phyloP scores from a whole-genome alignment of 2,329 filamentous ascomycete genomes.

The Davidsoniella virescens region DNA sequence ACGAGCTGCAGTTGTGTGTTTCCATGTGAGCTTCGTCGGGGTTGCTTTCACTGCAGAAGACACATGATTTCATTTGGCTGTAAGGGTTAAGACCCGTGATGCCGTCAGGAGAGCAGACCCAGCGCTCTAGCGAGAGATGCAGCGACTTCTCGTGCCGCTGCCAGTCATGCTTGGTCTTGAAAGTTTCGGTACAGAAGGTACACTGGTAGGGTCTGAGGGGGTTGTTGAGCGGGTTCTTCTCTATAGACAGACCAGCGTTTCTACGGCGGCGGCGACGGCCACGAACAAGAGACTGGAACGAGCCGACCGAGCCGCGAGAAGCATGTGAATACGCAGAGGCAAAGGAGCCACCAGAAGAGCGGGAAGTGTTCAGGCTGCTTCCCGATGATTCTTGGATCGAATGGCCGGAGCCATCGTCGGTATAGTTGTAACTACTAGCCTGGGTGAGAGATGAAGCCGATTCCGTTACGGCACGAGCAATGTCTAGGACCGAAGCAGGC shows the following conservation, averaged over 20 bases:
- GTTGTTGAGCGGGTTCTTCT: slow-evolving; percentile 22
- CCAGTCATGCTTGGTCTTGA: slow-evolving; percentile 54
- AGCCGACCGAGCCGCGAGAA: slow-evolving; percentile 40
- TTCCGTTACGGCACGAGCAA: slow-evolving; percentile 40
- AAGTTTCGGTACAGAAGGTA: slow-evolving; percentile 53
- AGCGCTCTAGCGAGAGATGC: slow-evolving; percentile 47
- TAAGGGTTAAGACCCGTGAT: slow-evolving; percentile 39
- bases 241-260: slow-evolving; percentile 19
- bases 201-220: slow-evolving; percentile 46
- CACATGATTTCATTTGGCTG: slow-evolving; percentile 39
- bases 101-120: slow-evolving; percentile 46
- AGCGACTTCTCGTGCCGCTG: slow-evolving; percentile 54
- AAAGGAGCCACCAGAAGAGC: slow-evolving; percentile 41
- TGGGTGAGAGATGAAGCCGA: slow-evolving; percentile 36
- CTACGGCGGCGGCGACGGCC: slow-evolving; percentile 33
- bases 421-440: slow-evolving; percentile 40
- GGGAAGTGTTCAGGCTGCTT: slow-evolving; percentile 44
- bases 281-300: slow-evolving; percentile 29
- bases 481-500: slow-evolving; percentile 41
- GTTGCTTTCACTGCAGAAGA: slow-evolving; percentile 41
- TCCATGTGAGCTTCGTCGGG: slow-evolving; percentile 41
- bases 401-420: slow-evolving; percentile 40
- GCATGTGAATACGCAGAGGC: slow-evolving; percentile 42
- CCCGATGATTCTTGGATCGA: slow-evolving; percentile 41
- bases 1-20: slow-evolving; percentile 43